Base-by-base conservation (phyloP, 345 rosid species). In the Sisymbrium irio region DNA sequence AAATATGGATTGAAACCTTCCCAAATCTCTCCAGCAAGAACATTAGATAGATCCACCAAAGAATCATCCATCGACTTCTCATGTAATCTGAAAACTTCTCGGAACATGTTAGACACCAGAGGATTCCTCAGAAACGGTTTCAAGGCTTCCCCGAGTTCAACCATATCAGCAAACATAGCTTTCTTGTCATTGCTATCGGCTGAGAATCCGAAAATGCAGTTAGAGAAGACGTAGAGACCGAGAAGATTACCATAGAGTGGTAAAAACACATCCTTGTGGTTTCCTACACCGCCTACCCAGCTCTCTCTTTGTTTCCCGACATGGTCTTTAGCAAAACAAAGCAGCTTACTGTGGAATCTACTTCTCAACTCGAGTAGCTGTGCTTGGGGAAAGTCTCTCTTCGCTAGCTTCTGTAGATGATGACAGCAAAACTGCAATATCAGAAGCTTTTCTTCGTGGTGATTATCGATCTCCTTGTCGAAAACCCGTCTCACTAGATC, bases 401-500 rank as follows among this genome's bases (percentile, higher is more conserved):
- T 71, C 14, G 73, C 46, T 49, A 53, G 86, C 47, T 77, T 88
- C 80, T 88, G 89, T 82, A 89, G 62, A 75, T 91, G 90, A 72
- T 68, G 74, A 62, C 97, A 94, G 71, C 95, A 91, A 6, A 86
- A 76, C 77, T 89, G 98, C 75, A 88, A 71, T 76, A 91, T 84
- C 72, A 91, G 73, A 58, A 91, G 87, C 85, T 89, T 94, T 78
- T 94, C 98, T 80, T 94, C 96, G 7, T 91, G 96, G 69, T 91
- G 97, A 67, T 94, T 94, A 77, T 94, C 97, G 3, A 91, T 87
- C 76, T 94, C 98, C 83, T 87, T 94, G 87, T 94, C 98, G 33
- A 94, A 94, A 68, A 94, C 97, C 67, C 81, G 87, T 72, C 96
- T 85, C 75, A 94, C 93, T 35, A 91, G 79, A 81, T 94, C 95